Evolutionary conservation across 805 yeast genomes (phyloP).

Genomic region (Metschnikowia anglica): DNA sequence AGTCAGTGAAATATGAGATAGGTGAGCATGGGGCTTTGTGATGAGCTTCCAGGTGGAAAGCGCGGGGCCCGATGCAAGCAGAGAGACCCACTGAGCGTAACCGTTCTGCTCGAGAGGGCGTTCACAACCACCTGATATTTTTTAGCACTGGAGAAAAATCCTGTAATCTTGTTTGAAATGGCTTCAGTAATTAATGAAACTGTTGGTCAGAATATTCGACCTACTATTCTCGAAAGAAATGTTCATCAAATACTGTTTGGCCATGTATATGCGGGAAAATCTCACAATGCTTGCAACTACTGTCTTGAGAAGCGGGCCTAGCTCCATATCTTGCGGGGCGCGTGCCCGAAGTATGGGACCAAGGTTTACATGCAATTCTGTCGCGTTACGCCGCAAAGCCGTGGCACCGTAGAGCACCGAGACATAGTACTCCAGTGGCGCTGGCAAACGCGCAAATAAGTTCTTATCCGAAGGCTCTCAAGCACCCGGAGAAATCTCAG

Average conservation of each 20-base stretch:
- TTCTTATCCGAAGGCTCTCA: no score
- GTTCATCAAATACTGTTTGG: no score
- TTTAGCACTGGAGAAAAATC: background rate
- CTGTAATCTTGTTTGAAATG: no score
- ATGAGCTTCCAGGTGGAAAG: constrained; percentile 1
- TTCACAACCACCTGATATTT: background rate
- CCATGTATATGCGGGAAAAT: no score
- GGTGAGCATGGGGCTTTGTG: constrained; percentile 1
- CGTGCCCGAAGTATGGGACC: background rate
- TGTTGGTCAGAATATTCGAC: no score
- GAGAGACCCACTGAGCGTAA: background rate
- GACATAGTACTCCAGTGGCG: constrained; percentile 23
- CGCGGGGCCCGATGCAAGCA: constrained; percentile 6
- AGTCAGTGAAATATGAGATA: background rate
- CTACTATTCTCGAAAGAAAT: no score
- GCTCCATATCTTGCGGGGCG: no score
- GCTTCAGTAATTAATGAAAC: no score
- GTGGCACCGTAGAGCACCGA: background rate
- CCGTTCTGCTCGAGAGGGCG: background rate
- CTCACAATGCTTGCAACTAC: no score
- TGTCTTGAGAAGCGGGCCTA: no score
- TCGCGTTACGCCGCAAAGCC: background rate
- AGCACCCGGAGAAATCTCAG: no score
- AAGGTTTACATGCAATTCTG: background rate
- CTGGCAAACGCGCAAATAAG: no score